Percentiles rank a stretch among this genome's conserved stretches.
Evolutionary conservation across 345 rosid species (phyloP).

Genomic region (Sonneratia alba): DNA sequence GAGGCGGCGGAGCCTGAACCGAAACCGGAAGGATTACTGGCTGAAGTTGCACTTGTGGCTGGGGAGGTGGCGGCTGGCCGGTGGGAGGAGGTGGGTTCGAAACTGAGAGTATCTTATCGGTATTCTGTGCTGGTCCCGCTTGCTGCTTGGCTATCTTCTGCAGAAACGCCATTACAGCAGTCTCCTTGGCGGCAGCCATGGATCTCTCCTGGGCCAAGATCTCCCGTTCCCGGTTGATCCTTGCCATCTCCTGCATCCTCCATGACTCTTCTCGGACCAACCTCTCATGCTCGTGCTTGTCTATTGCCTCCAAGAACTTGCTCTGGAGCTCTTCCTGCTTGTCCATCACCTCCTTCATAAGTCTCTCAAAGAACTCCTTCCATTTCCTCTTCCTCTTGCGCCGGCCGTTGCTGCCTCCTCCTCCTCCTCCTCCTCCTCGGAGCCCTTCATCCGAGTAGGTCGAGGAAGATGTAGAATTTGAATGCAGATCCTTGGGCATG

Average conservation of each 20-base stretch:
- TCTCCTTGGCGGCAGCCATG: conserved; percentile 58
- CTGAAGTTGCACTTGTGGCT: not conserved
- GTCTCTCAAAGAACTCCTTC: conserved; percentile 39
- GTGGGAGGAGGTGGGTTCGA: not conserved
- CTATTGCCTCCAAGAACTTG: conserved; percentile 56
- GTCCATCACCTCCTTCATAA: conserved; percentile 54
- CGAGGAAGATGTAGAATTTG: conserved; percentile 6
- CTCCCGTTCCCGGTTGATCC: conserved; percentile 53
- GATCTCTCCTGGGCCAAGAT: conserved; percentile 63
- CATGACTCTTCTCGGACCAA: conserved; percentile 59
- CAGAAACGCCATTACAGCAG: conserved; percentile 65
- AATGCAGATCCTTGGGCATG: not conserved
- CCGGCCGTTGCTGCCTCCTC: conserved; percentile 5
- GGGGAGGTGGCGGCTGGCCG: not conserved
- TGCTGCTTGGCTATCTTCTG: conserved; percentile 57
- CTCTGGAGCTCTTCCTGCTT: conserved; percentile 69
- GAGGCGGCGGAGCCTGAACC: conserved; percentile 5
- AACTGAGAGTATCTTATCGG: not conserved
- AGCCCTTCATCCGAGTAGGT: conserved; percentile 13
- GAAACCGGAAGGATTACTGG: not conserved
- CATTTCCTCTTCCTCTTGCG: conserved; percentile 54
- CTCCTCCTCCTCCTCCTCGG: not conserved
- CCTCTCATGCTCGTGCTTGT: conserved; percentile 55
- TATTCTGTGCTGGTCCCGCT: conserved; percentile 7
- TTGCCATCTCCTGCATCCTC: conserved; percentile 52